Base-by-base conservation (phyloP, 1,284 basidiomycete genomes). In the Apiotrichum siamense region DNA sequence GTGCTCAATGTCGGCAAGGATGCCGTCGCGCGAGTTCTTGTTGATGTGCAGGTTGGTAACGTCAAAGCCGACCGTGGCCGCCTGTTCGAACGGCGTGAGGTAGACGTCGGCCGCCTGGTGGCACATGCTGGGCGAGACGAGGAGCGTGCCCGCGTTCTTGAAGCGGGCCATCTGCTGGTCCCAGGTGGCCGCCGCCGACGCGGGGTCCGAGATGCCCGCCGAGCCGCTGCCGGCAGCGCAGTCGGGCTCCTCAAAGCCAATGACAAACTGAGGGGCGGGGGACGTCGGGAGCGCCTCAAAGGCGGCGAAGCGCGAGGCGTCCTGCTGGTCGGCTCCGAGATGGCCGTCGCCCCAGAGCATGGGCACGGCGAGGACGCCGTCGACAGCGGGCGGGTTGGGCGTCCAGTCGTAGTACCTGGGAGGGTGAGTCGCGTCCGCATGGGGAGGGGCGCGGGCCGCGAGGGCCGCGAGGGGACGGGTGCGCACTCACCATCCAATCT, bases 161-260 rank as follows among this genome's bases (percentile, higher is more conserved):
- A 56, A 57, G 10, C 67, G 72, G 10, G 56, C 68, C 38, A 75
- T 63, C 39, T 61, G 36, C 11, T 58, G 26, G 62, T 71, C 61
- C 72, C 72, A 75, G 13, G 69, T 49, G 3, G 42, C 18, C 24
- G 64, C 67, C 39, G 60, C 67, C 45, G 49, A 12, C 27, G 27
- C 35, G 36, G 49, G 49, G 35, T 40, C 47, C 24, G 37, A 24
- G 15, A 60, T 44, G 43, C 44, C 21, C 6, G 38, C 58, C 12
- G 48, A 54, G 18, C 57, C 46, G 17, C 33, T n/a, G n/a, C 25
- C 20, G 33, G 37, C 65, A 27, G 52, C 26, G 50, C 73, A 75
- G 58, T 75, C 73, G 18, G 73, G 73, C 61, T 75, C 73, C 51
- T 74, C 68, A 52, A 65, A 71, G n/a, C 71, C 73, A 27, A 40